Conservation (phyloP, 2,329 filamentous ascomycete genomes). For the Cryphonectria carpinicola region DNA sequence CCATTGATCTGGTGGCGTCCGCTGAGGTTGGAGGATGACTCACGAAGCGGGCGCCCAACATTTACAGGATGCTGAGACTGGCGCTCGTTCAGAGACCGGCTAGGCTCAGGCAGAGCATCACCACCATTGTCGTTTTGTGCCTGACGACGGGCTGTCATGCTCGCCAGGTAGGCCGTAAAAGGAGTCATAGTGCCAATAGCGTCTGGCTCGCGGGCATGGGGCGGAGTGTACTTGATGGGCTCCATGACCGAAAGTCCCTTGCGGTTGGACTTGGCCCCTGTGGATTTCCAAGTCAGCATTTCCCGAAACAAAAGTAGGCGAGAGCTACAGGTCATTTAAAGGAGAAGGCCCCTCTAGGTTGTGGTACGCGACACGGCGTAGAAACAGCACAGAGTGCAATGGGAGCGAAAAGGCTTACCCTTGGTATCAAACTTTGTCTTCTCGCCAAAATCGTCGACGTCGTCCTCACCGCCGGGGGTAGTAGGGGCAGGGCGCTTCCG, state of each 20-base stretch:
- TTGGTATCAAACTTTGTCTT: conserved; percentile 2
- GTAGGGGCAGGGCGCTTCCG: conserved; percentile 9
- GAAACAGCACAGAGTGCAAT: neutral
- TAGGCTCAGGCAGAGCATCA: conserved; percentile 23
- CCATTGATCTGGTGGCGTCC: conserved; percentile 32
- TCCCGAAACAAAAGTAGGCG: neutral
- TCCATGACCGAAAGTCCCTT: conserved; percentile 3
- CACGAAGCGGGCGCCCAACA: conserved; percentile 15
- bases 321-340: neutral
- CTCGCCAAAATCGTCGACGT: conserved; percentile 19
- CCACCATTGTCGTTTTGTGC: conserved; percentile 5
- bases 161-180: too few relatives aligned
- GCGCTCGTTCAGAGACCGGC: conserved; percentile 15
- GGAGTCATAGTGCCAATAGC: neutral
- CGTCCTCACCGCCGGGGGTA: conserved; percentile 15
- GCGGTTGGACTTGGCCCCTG: conserved; percentile 23
- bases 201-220: conserved; percentile 11
- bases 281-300: neutral
- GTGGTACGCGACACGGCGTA: neutral
- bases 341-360: neutral
- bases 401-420: conserved; percentile 9
- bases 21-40: conserved; percentile 27
- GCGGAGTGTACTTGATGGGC: conserved; percentile 24
- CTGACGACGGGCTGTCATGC: too few relatives aligned
- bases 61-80: conserved; percentile 16